Evolutionary conservation across 441 rosid species (phyloP).

Genomic region (Corymbia calophylla): DNA sequence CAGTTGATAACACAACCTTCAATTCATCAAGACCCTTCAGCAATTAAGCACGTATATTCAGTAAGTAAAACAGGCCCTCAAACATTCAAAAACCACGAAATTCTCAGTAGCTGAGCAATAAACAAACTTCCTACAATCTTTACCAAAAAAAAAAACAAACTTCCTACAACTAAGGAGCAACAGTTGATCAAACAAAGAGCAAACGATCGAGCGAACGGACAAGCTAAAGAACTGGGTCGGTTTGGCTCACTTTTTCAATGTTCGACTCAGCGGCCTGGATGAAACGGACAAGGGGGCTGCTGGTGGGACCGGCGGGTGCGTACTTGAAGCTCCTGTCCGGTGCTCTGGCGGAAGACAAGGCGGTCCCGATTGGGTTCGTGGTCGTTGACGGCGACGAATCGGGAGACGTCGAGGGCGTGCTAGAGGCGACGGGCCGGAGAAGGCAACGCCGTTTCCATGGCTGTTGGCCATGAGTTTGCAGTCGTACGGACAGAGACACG

Average conservation of each 20-base stretch:
- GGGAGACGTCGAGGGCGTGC: conserved; percentile 27
- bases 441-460: conserved; percentile 16
- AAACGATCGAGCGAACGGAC: not conserved
- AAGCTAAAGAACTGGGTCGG: not conserved
- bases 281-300: conserved; percentile 28
- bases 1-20: not conserved
- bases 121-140: not conserved
- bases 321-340: conserved; percentile 30
- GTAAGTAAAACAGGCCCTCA: not conserved
- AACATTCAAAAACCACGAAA: not conserved
- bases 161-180: not conserved
- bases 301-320: conserved; percentile 18
- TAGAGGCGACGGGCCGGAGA: conserved; percentile 27
- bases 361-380: conserved; percentile 1
- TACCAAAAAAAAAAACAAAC: no score
- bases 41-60: not conserved
- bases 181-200: not conserved
- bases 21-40: not conserved
- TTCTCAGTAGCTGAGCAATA: not conserved
- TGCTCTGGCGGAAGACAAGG: conserved; percentile 12
- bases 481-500: conserved; percentile 18
- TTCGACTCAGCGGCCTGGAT: conserved; percentile 52
- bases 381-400: conserved; percentile 24
- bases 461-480: not conserved
- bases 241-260: conserved; percentile 52